Evolutionary conservation across 768 basidiomycete species (phyloP), one percentile per base, ranked within the genome.

Genomic region (Zangia roseola): DNA sequence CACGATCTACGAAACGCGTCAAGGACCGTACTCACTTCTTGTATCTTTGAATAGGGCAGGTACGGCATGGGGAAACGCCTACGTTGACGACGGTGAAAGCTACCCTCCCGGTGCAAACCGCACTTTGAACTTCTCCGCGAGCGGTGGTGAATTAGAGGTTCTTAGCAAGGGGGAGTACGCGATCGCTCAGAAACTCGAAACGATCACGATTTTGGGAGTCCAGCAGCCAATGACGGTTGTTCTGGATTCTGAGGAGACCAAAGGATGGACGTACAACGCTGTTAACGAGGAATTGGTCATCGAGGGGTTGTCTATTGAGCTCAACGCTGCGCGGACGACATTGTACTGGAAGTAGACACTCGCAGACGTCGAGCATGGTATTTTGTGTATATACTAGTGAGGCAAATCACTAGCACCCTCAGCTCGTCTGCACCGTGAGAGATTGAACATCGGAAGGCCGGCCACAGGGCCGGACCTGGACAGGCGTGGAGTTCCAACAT

Each of bases 61-160:
- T 0, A 44, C 62, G 2, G 86, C 86, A 1, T 75, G 74, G 40
- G 87, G 87, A 0, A 71, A 70, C 24, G 79, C 81, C 0, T 84
- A 83, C 58, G 49, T 88, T 37, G 87, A 89, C 59, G 87, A 88
- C 60, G 87, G 86, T 28, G 28, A 80, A 30, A 81, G 73, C 56
- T 60, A 75, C 49, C 80, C 81, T 19, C 81, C 81, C 16, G 76
- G 77, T n/a, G 73, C 75, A 4, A 76, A 69, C 61, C 75, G 58
- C 5, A 75, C 58, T 8, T 59, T 88, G 45, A 73, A 58, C 1
- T 78, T 88, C 60, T 43, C 52, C 1, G 77, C 72, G 8, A 49
- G 54, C 4, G 55, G 56, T 14, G 62, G 69, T 9, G 45, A 61
- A 41, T 51, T 88, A 23, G 45, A 46, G 0, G 70, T 86, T 25